Evolutionary conservation across 2,329 filamentous ascomycete genomes (phyloP).

Genomic region (Curvularia eragrostidis): DNA sequence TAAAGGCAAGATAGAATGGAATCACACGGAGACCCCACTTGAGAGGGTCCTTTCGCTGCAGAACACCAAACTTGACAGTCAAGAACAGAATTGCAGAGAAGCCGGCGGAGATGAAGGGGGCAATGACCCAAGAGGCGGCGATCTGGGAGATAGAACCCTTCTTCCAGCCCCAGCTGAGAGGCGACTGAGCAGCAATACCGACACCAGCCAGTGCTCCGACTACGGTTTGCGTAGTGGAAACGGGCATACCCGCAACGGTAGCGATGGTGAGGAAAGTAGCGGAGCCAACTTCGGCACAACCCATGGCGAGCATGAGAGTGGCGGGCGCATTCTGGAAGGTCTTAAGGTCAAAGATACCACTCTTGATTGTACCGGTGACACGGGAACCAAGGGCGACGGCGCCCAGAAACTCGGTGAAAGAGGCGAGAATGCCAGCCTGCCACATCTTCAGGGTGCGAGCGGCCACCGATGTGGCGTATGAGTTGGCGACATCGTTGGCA

Average conservation of each 20-base stretch:
- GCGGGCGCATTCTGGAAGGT: constrained; percentile 58
- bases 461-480: constrained; percentile 55
- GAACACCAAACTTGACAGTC: constrained; percentile 58
- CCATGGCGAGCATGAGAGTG: constrained; percentile 66
- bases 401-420: constrained; percentile 60
- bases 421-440: constrained; percentile 59
- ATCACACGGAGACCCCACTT: constrained; percentile 59
- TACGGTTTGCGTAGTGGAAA: constrained; percentile 68
- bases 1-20: constrained; percentile 58
- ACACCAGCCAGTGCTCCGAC: constrained; percentile 67
- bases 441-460: constrained; percentile 61
- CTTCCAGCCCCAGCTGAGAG: constrained; percentile 38
- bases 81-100: constrained; percentile 61
- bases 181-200: constrained; percentile 57
- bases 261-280: constrained; percentile 58
- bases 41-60: constrained; percentile 58
- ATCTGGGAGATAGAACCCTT: constrained; percentile 39
- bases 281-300: constrained; percentile 56
- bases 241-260: constrained; percentile 62
- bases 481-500: constrained; percentile 63
- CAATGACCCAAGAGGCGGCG: constrained; percentile 59
- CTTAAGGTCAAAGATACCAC: constrained; percentile 61
- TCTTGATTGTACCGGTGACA: constrained; percentile 67
- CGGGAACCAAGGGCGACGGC: constrained; percentile 60
- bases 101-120: constrained; percentile 56